Evolutionary conservation across 2,329 filamentous ascomycete species (phyloP), one percentile per base, ranked within the genome.

Genomic region (Paraphoma sp.): DNA sequence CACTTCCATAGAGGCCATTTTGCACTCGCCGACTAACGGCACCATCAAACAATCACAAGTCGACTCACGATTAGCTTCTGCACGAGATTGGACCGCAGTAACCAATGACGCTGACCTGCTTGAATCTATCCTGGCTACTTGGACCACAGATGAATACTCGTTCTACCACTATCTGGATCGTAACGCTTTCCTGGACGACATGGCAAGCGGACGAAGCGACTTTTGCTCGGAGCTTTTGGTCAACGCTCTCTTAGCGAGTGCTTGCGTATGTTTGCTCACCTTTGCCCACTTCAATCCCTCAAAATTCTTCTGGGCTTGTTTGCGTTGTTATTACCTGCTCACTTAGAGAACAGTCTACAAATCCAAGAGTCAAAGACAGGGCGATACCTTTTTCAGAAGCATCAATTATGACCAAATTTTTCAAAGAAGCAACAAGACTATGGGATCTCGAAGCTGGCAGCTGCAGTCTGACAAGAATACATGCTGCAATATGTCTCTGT

Each of bases 181-280:
- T 56, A 65, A 73, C 10, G 59, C 66, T 16, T 71, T 74, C 28
- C 59, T 74, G 8, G 69, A 73, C 8, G 70, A 73, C 44, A 51
- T 74, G 53, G 62, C 62, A 6, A 63, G 43, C 50, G 59, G 67
- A 0, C 52, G 61, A 17, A 60, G 52, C 6, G 63, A 68, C 33
- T 74, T 72, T 44, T 74, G 71, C 48, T 74, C 71, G 5, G 54
- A 65, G 23, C 60, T 74, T 12, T 62, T 74, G 8, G 68, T 74
- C 8, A 72, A 74, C 51, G 63, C 65, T 11, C 17, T 74, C 12
- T 53, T 74, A n/a, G 69, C 67, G 45, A 67, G 65, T 29, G 71
- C 68, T 49, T 64, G 68, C 54, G 71, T 74, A 62, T 57, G 71
- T 69, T n/a, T n/a, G n/a, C n/a, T n/a, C n/a, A n/a, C n/a, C n/a